A percentile compares a stretch with the other conserved stretches of the same genome.
phyloP scores from a whole-genome alignment of 306 rosid genomes.

The Acacia confusa region DNA sequence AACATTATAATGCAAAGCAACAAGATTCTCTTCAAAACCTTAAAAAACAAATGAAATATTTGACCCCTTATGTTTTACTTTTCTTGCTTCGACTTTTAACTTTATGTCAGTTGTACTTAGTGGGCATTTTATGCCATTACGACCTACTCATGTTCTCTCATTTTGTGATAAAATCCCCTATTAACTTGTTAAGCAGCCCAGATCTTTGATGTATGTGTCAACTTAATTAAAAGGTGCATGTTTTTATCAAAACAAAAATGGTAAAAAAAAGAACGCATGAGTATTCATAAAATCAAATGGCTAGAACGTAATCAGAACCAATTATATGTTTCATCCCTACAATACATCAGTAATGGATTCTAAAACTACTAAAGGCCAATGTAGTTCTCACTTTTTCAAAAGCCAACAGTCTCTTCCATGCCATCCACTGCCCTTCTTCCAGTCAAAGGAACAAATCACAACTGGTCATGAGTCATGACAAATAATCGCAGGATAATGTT shows the following conservation, averaged over 20 bases:
- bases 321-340: neutral
- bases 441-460: slow-evolving; percentile 38
- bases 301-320: slow-evolving; percentile 3
- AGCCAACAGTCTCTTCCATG: slow-evolving; percentile 79
- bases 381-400: slow-evolving; percentile 78
- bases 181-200: neutral
- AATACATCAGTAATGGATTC: slow-evolving; percentile 9
- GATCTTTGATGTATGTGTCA: neutral
- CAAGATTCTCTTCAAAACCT: neutral
- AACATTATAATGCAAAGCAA: neutral
- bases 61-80: neutral
- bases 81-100: neutral
- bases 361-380: neutral
- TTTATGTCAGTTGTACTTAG: neutral
- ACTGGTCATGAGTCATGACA: slow-evolving; percentile 3
- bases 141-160: neutral
- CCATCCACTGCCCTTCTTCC: slow-evolving; percentile 95
- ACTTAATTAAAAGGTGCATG: neutral
- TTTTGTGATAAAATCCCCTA: neutral
- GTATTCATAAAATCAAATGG: neutral
- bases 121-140: neutral
- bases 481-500: slow-evolving; percentile 16
- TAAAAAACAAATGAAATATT: neutral
- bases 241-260: neutral
- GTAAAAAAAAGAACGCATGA: neutral